A percentile compares a stretch with the other conserved stretches of the same genome.
phyloP scores from a whole-genome alignment of 805 yeast genomes.

The Wickerhamiella galacta region DNA sequence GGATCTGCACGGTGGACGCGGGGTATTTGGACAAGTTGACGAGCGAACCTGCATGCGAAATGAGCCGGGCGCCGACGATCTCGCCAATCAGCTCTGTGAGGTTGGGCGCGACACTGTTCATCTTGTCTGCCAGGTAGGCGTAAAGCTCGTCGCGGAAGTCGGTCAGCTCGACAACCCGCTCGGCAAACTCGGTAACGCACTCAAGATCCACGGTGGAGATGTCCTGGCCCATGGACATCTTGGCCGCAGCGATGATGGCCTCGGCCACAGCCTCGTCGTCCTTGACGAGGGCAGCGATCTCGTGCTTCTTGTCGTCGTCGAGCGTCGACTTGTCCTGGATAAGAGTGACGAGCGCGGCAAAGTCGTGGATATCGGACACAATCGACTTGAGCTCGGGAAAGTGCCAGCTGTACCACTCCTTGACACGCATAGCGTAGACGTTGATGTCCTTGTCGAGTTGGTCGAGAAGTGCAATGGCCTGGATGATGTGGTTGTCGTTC shows the following conservation, averaged over 20 bases:
- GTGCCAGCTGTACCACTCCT: conserved; percentile 99
- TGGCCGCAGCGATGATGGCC: conserved; percentile 82
- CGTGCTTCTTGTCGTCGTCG: conserved; percentile 42
- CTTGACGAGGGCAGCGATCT: conserved; percentile 72
- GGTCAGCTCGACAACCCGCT: conserved; percentile 78
- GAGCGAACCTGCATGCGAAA: conserved; percentile 96
- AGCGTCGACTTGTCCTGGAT: conserved; percentile 78
- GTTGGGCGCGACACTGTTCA: conserved; percentile 97
- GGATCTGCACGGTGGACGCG: conserved; percentile 95
- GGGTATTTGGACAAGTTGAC: conserved; percentile 95
- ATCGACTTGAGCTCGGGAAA: conserved; percentile 92
- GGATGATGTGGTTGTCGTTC: conserved; percentile 97
- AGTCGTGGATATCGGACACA: conserved; percentile 75
- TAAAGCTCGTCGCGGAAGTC: conserved; percentile 77
- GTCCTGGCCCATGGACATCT: conserved; percentile 98
- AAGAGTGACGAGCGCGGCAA: conserved; percentile 64
- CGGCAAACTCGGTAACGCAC: conserved; percentile 79
- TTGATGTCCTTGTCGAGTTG: conserved; percentile 95
- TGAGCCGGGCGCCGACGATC: conserved; percentile 95
- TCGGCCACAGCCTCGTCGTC: conserved; percentile 89
- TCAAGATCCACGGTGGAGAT: conserved; percentile 87
- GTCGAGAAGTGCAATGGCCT: conserved; percentile 92
- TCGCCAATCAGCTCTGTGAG: conserved; percentile 94
- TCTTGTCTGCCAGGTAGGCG: conserved; percentile 81
- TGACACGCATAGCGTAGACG: conserved; percentile 96